Conservation (phyloP, 257 asterid genomes). For the Leonotis leonurus region DNA sequence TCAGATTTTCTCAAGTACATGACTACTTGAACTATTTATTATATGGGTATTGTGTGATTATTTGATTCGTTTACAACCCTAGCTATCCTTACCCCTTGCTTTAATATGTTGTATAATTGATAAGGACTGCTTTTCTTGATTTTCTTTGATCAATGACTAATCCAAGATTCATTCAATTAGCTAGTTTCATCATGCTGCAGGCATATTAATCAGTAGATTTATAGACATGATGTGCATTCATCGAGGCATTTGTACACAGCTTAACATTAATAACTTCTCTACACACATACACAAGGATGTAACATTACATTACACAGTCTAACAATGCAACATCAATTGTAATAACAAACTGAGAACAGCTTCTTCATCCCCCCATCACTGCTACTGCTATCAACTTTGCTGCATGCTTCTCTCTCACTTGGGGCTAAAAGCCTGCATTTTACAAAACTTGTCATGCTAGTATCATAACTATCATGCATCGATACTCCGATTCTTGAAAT, state of each 20-base stretch:
- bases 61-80: too few species aligned
- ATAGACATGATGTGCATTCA: constrained; percentile 21
- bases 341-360: constrained; percentile 22
- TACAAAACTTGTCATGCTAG: too few species aligned
- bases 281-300: constrained; percentile 32
- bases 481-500: too few species aligned
- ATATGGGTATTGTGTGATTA: not conserved
- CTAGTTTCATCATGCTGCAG: too few species aligned
- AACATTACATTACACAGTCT: constrained; percentile 33
- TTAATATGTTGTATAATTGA: too few species aligned
- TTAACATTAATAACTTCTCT: constrained; percentile 44
- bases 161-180: not conserved
- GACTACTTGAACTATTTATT: not conserved
- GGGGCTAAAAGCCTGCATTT: constrained; percentile 72
- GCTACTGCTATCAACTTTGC: constrained; percentile 6
- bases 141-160: not conserved
- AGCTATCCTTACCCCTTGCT: too few species aligned
- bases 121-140: not conserved
- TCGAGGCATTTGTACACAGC: constrained; percentile 59
- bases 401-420: constrained; percentile 48
- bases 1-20: too few species aligned
- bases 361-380: not conserved
- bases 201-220: not conserved
- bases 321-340: constrained; percentile 29
- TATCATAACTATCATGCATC: too few species aligned